phyloP scores from a whole-genome alignment of 2,329 filamentous ascomycete genomes.

The Fusarium sp. region DNA sequence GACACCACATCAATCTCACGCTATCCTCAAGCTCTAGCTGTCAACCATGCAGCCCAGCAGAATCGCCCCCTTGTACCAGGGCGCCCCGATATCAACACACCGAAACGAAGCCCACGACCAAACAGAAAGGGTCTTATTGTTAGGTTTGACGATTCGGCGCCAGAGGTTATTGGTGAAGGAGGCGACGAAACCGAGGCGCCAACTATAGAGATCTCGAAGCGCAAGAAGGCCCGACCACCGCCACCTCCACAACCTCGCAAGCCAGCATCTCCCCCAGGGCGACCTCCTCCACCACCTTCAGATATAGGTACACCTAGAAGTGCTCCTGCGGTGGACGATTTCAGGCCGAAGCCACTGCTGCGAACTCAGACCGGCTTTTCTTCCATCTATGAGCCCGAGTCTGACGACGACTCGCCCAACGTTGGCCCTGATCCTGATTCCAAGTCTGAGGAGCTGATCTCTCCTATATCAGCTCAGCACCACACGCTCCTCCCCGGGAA shows the following conservation, averaged over 20 bases:
- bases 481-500: conserved; percentile 49
- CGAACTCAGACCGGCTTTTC: conserved; percentile 43
- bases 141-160: conserved; percentile 76
- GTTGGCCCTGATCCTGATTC: conserved; percentile 17
- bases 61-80: conserved; percentile 55
- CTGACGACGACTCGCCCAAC: conserved; percentile 36
- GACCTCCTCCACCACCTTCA: conserved; percentile 29
- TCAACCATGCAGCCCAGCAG: conserved; percentile 57
- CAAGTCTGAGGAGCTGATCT: conserved; percentile 32
- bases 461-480: conserved; percentile 29
- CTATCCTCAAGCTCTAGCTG: conserved; percentile 65
- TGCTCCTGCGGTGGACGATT: conserved; percentile 53
- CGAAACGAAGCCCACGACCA: conserved; percentile 57
- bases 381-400: conserved; percentile 40
- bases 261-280: conserved; percentile 16
- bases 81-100: conserved; percentile 56
- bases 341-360: conserved; percentile 63
- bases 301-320: conserved; percentile 5
- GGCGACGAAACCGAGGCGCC: conserved; percentile 86
- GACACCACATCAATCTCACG: conserved; percentile 67
- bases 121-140: conserved; percentile 78
- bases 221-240: conserved; percentile 57
- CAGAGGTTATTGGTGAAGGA: conserved; percentile 89
- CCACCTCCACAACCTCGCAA: conserved; percentile 45
- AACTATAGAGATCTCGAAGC: conserved; percentile 75